These are phyloP conservation scores for Prunus yedoensis DNA, from an alignment of 331 rosid species.

Conservation along the genomic window DNA sequence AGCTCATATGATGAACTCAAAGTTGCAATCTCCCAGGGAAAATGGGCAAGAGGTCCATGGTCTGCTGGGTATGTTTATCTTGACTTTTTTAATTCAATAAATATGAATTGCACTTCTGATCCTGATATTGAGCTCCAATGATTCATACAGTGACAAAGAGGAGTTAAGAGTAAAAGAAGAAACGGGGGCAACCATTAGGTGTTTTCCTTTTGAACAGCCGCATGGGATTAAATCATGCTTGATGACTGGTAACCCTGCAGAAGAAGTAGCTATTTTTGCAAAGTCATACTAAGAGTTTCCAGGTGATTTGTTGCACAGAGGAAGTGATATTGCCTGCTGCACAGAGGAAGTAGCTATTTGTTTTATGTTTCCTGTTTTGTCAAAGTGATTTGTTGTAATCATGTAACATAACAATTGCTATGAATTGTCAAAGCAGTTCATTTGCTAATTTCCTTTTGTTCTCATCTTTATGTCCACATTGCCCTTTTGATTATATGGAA, in stretches of 20 bases:
- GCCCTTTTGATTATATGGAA: no score
- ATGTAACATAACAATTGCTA: neutral
- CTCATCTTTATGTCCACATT: neutral
- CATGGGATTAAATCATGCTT: conserved; percentile 64
- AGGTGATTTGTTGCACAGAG: no score
- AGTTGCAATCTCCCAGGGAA: conserved; percentile 82
- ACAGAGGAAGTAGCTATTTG: neutral
- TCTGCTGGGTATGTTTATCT: conserved; percentile 71
- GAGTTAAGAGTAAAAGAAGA: conserved; percentile 91
- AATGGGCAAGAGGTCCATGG: conserved; percentile 99
- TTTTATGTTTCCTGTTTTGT: neutral
- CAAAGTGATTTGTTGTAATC: neutral
- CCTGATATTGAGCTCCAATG: conserved; percentile 8
- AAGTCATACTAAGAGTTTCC: conserved; percentile 63
- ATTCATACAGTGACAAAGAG: conserved; percentile 61
- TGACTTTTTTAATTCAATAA: neutral
- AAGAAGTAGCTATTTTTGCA: conserved; percentile 91
- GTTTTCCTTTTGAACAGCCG: conserved; percentile 90
- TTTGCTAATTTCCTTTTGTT: neutral
- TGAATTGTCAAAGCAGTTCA: neutral
- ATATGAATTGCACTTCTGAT: neutral
- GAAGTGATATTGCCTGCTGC: neutral
- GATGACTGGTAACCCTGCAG: conserved; percentile 80
- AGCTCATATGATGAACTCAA: conserved; percentile 86
- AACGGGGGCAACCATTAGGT: conserved; percentile 95